Base-by-base conservation (phyloP, 2,329 filamentous ascomycete species). In the Bertia moriformis region DNA sequence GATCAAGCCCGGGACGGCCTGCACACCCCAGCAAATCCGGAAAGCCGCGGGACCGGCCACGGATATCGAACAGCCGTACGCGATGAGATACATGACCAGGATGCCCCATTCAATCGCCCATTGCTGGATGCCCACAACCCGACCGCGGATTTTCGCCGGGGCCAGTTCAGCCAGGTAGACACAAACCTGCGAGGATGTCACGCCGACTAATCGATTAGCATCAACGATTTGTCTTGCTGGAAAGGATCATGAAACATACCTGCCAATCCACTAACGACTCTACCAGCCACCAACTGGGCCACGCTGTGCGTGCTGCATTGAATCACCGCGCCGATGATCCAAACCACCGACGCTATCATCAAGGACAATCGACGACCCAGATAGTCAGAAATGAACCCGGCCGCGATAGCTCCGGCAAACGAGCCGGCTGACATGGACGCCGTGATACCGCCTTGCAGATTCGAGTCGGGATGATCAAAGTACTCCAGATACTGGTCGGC, bases 381-480 rank as follows among this genome's bases (percentile, higher is more conserved):
- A 13, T 46, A 50, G 46, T 69, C 63, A 12, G 63, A 63, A 12
- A 68, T 51, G 48, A 63, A 63, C 2, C 62, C 62, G 2, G 62
- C 63, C 3, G 49, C 45, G 2, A 69, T 53, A 15, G 63, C 60
- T 7, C 65, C 64, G 7, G 63, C 42, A 40, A 67, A 61, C 3
- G 62, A 63, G n/a, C 63, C 63, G n/a, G 59, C 63, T 18, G 62
- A 62, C 54, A 68, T 66, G n/a, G 61, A 59, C 4, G 58, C 58
- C 5, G 62, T 66, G 32, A 67, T 67, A 4, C 43, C 46, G 35
- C 47, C 47, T 41, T 35, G 32, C 32, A 35, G 17, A 18, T 35
- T 35, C 10, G 32, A 35, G 15, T 35, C 32, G 15, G 32, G 32
- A 17, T 13, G 7, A 15, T 17, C 15, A 17, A 35, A 35, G 15